Percentiles rank a stretch among this genome's conserved stretches.
These are phyloP conservation scores for Capsella rubella DNA, from an alignment of 441 rosid species.

Conservation along the genomic window DNA sequence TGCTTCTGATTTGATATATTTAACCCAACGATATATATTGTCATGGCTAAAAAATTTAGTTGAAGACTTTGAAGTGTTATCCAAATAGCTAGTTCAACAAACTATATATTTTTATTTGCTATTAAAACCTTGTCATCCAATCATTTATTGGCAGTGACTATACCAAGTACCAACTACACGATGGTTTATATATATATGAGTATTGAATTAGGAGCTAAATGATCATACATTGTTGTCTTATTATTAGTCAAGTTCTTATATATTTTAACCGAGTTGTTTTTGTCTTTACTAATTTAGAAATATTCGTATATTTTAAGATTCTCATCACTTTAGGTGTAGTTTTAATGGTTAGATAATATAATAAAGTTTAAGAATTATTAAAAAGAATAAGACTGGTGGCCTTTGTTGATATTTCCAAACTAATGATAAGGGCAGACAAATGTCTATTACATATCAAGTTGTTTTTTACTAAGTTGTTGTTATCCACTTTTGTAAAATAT, in stretches of 20 bases:
- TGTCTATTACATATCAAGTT: slow-evolving; percentile 11
- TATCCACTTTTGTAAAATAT: slow-evolving; percentile 24
- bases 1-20: not conserved
- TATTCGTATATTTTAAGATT: slow-evolving; percentile 7
- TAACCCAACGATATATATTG: not conserved
- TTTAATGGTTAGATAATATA: not conserved
- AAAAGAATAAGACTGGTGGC: slow-evolving; percentile 1
- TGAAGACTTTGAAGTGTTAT: not conserved
- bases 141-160: not conserved
- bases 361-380: not conserved
- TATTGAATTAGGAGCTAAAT: not conserved
- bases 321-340: not conserved
- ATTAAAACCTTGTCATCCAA: not conserved
- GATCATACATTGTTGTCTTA: not conserved
- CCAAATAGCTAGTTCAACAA: not conserved
- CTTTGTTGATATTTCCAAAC: slow-evolving; percentile 22
- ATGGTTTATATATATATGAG: slow-evolving; percentile 4
- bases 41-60: slow-evolving; percentile 1
- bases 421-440: slow-evolving; percentile 16
- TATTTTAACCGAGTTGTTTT: not conserved
- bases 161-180: slow-evolving; percentile 20
- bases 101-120: not conserved
- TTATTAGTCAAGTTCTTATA: not conserved
- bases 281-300: slow-evolving; percentile 4
- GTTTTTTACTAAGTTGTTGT: not conserved